Percentiles rank a stretch among this genome's conserved stretches.
Evolutionary conservation across 352 stramenopile genomes (phyloP).

Genomic region (Pythium rhizo-oryzae): DNA sequence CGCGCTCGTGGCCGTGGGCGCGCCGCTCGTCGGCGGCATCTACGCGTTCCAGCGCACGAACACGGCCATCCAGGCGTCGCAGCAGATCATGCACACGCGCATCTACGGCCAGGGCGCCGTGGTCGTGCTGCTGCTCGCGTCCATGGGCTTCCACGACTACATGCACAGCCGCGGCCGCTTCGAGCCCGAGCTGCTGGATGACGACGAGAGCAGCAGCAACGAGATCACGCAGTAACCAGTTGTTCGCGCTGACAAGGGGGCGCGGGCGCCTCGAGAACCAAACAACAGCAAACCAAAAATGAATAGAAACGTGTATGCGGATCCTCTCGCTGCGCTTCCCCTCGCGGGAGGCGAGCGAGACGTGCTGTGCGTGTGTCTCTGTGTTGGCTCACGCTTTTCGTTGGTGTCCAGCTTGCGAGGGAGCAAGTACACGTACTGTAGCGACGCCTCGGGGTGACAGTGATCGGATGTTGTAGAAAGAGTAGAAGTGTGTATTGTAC

Average conservation of each 20-base stretch:
- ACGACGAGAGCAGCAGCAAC: slow-evolving; percentile 2
- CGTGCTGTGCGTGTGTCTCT: not conserved
- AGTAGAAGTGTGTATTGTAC: not conserved
- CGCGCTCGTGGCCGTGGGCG: slow-evolving; percentile 50
- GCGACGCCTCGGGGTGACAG: not conserved
- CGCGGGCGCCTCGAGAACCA: too few species aligned
- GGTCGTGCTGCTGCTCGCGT: slow-evolving; percentile 69
- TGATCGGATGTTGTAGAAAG: not conserved
- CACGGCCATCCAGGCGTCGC: slow-evolving; percentile 64
- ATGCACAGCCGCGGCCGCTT: slow-evolving; percentile 77
- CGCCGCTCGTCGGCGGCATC: slow-evolving; percentile 72
- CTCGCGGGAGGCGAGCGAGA: not conserved
- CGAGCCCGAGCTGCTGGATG: slow-evolving; percentile 23
- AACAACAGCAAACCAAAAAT: not conserved
- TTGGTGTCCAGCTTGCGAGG: too few species aligned
- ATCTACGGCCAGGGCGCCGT: slow-evolving; percentile 80
- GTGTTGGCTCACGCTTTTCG: not conserved
- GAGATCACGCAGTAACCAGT: not conserved
- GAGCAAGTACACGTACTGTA: too few species aligned
- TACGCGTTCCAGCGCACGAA: slow-evolving; percentile 74
- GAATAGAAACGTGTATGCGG: not conserved
- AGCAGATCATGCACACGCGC: slow-evolving; percentile 89
- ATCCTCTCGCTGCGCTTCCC: not conserved
- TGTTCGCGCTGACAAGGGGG: too few species aligned
- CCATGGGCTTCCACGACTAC: slow-evolving; percentile 88